phyloP scores from a whole-genome alignment of 192 early-diverging fungal species.

The Phlyctochytrium planicorne region DNA sequence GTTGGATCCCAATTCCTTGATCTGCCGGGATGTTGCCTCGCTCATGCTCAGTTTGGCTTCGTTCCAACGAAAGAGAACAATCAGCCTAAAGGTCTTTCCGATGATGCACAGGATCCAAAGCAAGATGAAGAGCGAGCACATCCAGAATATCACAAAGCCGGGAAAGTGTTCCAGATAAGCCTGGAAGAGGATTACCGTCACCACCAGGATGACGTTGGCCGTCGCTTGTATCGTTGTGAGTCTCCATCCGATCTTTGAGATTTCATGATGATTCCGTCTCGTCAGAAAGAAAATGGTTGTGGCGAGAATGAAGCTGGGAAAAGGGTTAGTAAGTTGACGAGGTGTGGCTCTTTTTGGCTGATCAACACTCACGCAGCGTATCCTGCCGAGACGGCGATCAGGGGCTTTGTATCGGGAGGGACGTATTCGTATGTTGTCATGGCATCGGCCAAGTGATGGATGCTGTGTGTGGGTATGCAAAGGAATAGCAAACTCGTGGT shows the following conservation, averaged over 20 bases:
- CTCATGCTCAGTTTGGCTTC: background rate
- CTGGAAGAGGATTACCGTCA: background rate
- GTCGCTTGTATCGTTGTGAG: background rate
- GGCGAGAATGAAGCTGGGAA: background rate
- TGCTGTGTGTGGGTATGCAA: no score
- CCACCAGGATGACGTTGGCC: background rate
- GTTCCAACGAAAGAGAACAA: conserved; percentile 5
- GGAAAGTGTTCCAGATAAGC: background rate
- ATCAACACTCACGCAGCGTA: no score
- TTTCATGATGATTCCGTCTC: background rate
- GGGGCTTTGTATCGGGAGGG: no score
- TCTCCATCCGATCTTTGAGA: background rate
- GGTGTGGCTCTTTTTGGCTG: no score
- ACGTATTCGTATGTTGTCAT: no score
- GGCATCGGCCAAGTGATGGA: no score
- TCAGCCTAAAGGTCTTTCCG: background rate
- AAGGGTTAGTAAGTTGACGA: background rate
- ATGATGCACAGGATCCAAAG: conserved; percentile 6
- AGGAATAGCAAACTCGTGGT: no score
- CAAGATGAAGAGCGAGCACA: background rate
- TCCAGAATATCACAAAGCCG: background rate
- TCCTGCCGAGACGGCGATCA: no score
- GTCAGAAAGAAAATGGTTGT: background rate
- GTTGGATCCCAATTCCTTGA: background rate
- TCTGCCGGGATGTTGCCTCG: background rate